phyloP scores from a whole-genome alignment of 805 yeast species.

The Metschnikowia gelsemii region DNA sequence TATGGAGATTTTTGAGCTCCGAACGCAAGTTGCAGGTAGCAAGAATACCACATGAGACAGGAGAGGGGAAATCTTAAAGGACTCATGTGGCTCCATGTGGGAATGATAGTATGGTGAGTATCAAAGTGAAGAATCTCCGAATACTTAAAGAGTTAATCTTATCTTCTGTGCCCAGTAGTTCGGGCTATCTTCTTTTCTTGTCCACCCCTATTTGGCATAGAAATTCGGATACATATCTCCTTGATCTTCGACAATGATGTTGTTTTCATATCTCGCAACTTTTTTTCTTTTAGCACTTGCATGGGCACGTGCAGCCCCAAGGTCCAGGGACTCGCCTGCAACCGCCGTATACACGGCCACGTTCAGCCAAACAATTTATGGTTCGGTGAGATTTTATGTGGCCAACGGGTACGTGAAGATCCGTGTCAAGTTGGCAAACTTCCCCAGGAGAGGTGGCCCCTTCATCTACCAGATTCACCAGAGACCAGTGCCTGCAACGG shows the following conservation, averaged over 20 bases:
- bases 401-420: slow-evolving; percentile 34
- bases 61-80: too few species aligned
- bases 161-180: too few species aligned
- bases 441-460: slow-evolving; percentile 41
- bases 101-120: too few species aligned
- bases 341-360: slow-evolving; percentile 5
- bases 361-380: slow-evolving; percentile 20
- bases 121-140: too few species aligned
- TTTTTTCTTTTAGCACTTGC: slow-evolving; percentile 1
- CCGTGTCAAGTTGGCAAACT: slow-evolving; percentile 29
- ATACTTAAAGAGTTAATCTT: too few species aligned
- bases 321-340: slow-evolving; percentile 3
- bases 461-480: slow-evolving; percentile 42
- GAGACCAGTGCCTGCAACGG: slow-evolving; percentile 35
- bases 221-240: too few species aligned
- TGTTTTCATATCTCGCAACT: neutral
- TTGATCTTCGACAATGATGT: neutral
- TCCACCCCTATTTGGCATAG: too few species aligned
- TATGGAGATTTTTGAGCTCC: too few species aligned
- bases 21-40: too few species aligned
- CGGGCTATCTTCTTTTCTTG: too few species aligned
- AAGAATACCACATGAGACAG: too few species aligned
- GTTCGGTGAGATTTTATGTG: slow-evolving; percentile 32
- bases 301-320: slow-evolving; percentile 4
- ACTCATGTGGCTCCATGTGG: too few species aligned